Evolutionary conservation across 208 protist genomes (phyloP).

Genomic region (Leishmania braziliensis): DNA sequence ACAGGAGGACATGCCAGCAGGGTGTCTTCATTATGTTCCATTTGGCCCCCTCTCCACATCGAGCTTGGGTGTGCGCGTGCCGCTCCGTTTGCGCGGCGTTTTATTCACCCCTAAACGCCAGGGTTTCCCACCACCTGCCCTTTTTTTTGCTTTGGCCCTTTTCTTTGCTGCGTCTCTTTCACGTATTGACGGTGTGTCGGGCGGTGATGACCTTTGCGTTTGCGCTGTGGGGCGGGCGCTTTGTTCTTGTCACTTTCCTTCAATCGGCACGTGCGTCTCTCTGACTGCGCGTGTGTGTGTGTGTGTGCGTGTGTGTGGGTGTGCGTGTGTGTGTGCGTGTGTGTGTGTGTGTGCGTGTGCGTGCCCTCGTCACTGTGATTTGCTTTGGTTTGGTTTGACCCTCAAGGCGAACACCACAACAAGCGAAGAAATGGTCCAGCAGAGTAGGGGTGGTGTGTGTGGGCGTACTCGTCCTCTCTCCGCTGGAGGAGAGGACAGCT

Average conservation of each 20-base stretch:
- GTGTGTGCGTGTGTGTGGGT: background rate
- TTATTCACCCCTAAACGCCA: no score
- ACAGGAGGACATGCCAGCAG: no score
- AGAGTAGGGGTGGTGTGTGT: background rate
- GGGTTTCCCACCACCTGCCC: no score
- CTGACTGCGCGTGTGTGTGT: background rate
- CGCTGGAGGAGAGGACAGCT: background rate
- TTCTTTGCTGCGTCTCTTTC: no score
- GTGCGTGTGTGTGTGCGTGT: background rate
- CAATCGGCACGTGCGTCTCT: background rate
- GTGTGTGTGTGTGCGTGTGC: no score
- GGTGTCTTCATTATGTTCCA: no score
- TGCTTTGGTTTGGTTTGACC: background rate
- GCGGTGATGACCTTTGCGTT: no score
- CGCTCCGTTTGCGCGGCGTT: no score
- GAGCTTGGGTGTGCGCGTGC: background rate
- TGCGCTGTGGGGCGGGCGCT: background rate
- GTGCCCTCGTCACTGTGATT: background rate
- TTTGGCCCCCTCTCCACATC: no score
- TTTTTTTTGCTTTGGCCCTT: no score
- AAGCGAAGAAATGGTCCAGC: background rate
- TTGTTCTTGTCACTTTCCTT: background rate
- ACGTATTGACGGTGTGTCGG: no score
- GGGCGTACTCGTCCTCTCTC: background rate
- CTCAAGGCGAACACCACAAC: background rate